phyloP scores from a whole-genome alignment of 441 rosid species.

The Pelargonium myrrhifolium region DNA sequence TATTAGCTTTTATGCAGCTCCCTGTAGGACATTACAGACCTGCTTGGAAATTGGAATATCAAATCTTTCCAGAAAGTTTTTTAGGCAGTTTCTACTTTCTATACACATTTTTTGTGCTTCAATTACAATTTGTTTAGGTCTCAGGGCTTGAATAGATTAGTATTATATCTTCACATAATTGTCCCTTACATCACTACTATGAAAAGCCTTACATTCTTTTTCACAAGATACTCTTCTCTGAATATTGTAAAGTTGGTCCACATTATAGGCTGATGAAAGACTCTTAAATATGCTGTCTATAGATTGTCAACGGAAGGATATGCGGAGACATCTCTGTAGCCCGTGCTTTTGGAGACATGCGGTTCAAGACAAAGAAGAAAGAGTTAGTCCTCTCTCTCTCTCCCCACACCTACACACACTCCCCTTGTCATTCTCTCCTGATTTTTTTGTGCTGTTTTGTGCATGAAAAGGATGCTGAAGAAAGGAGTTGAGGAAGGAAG shows the following conservation, averaged over 20 bases:
- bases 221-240: slow-evolving; percentile 8
- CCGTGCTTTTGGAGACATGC: slow-evolving; percentile 89
- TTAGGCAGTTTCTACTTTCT: not conserved
- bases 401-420: not conserved
- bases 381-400: slow-evolving; percentile 42
- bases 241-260: not conserved
- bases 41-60: not conserved
- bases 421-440: not conserved
- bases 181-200: not conserved
- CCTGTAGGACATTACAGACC: not conserved
- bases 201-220: not conserved
- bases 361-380: slow-evolving; percentile 78
- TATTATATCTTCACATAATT: not conserved
- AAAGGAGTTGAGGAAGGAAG: slow-evolving; percentile 75
- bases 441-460: slow-evolving; percentile 13
- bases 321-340: slow-evolving; percentile 93
- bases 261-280: slow-evolving; percentile 9
- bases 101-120: not conserved
- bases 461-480: slow-evolving; percentile 61
- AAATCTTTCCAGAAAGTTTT: not conserved
- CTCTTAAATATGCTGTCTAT: slow-evolving; percentile 11
- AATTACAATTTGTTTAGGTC: not conserved
- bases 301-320: slow-evolving; percentile 86
- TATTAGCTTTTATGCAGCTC: not conserved
- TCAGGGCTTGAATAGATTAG: not conserved